Evolutionary conservation across 2,329 filamentous ascomycete species (phyloP), one percentile per base, ranked within the genome.

Genomic region (Orbilia brochopaga): DNA sequence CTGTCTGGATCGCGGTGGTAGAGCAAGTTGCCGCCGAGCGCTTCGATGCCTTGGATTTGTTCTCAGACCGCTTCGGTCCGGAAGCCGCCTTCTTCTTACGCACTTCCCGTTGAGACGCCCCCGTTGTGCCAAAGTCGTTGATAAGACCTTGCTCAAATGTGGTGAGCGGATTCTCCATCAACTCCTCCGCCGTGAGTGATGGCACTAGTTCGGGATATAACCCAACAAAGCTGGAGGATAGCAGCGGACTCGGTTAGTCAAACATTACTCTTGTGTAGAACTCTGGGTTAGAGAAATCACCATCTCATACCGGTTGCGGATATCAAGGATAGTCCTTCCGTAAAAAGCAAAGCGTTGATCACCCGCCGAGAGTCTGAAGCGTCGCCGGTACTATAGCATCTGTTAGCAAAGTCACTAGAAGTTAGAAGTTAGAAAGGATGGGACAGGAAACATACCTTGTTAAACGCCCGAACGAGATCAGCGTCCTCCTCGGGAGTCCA

Each of bases 401-500:
- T 24, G 17, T 69, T 69, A 69, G 65, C 46, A 48, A 52, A 44
- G 53, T 44, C 37, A 27, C 23, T 19, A 24, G 50, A 46, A 37
- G 23, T 4, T 51, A 6, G 15, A 51, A 51, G n/a, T n/a, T n/a
- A 23, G 17, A 8, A 51, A 46, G 3, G 15, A 15, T 46, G 15
- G 19, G 24, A 40, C 13, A 51, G 46, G 46, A 27, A n/a, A 27
- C 46, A 27, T 54, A 69, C 65, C 37, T 21, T 54, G 1, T 50
- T 19, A 30, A 59, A 64, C 19, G 66, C 66, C 23, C 21, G 30
- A 23, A 21, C 15, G 21, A 70, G 59, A 30, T 64, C 66, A 17
- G 66, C 66, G 23, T 70, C 66, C 57, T 70, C 66, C 19, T 64
- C 42, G 7, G 66, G 21, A 27, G 52, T 50, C 66, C 66, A 70